Evolutionary conservation across 1,284 basidiomycete genomes (phyloP).

Genomic region (Volvariella surrecta): DNA sequence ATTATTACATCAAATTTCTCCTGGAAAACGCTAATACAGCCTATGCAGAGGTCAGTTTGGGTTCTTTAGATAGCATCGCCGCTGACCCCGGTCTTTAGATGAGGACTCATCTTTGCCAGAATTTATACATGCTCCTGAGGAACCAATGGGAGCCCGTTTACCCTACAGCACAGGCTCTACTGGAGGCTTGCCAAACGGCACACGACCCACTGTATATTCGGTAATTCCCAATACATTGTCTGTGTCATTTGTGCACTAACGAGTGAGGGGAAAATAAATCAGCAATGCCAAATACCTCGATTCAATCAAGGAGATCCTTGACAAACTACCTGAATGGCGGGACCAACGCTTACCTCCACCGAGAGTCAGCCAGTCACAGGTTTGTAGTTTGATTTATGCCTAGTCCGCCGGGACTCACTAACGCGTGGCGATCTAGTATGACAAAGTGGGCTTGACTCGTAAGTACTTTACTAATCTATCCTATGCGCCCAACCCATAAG

Average conservation of each 20-base stretch:
- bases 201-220: slow-evolving; percentile 60
- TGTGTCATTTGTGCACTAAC: slow-evolving; percentile 4
- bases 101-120: slow-evolving; percentile 62
- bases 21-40: slow-evolving; percentile 73
- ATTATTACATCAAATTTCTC: slow-evolving; percentile 63
- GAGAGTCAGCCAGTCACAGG: slow-evolving; percentile 68
- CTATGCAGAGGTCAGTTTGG: slow-evolving; percentile 67
- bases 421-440: slow-evolving; percentile 47
- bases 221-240: slow-evolving; percentile 23
- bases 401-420: slow-evolving; percentile 6
- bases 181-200: slow-evolving; percentile 50
- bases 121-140: slow-evolving; percentile 53
- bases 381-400: slow-evolving; percentile 16
- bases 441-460: slow-evolving; percentile 79
- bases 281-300: slow-evolving; percentile 53
- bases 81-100: slow-evolving; percentile 36
- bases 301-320: slow-evolving; percentile 46
- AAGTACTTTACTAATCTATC: slow-evolving; percentile 18
- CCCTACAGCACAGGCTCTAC: slow-evolving; percentile 54
- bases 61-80: slow-evolving; percentile 8
- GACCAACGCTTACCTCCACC: slow-evolving; percentile 78
- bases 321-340: slow-evolving; percentile 58
- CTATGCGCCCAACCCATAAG: slow-evolving; percentile 10
- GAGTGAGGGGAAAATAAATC: slow-evolving; percentile 8
- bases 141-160: slow-evolving; percentile 75